These are phyloP conservation scores for Pachysandra terminalis DNA, from an alignment of 164 flowering plant genomes.

Conservation along the genomic window DNA sequence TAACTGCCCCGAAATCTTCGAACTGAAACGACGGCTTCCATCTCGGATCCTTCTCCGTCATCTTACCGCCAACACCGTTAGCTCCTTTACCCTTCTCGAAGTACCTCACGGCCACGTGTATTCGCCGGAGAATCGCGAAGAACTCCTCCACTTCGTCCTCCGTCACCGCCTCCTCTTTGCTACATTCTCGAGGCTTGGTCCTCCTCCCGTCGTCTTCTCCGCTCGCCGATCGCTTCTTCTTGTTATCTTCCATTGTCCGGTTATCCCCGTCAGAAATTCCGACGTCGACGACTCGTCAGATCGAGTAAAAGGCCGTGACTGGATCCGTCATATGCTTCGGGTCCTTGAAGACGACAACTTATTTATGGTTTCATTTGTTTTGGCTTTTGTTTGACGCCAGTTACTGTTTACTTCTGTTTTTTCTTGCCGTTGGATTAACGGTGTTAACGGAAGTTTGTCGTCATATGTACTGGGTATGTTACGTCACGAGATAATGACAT, in stretches of 20 bases:
- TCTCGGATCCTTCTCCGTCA: background rate
- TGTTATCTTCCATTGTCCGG: background rate
- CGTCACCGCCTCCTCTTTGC: slow-evolving; percentile 10
- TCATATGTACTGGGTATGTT: too few relatives aligned
- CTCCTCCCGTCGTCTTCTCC: slow-evolving; percentile 11
- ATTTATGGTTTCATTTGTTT: too few relatives aligned
- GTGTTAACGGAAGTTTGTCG: too few relatives aligned
- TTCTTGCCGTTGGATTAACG: too few relatives aligned
- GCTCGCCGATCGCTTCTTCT: background rate
- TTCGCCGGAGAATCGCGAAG: slow-evolving; percentile 40
- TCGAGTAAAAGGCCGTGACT: too few relatives aligned
- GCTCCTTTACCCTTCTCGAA: slow-evolving; percentile 22
- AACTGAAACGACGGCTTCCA: slow-evolving; percentile 25
- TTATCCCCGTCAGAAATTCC: background rate
- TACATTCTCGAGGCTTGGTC: background rate
- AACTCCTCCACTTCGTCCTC: slow-evolving; percentile 60
- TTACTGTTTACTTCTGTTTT: too few relatives aligned
- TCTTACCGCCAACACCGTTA: background rate
- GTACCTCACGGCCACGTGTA: slow-evolving; percentile 36
- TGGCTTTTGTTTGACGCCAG: too few relatives aligned
- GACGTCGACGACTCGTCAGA: too few relatives aligned
- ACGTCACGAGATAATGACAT: too few relatives aligned
- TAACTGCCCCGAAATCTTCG: slow-evolving; percentile 17
- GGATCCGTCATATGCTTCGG: too few relatives aligned
- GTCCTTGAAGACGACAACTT: too few relatives aligned